Percentiles rank a stretch among this genome's conserved stretches.
phyloP scores from a whole-genome alignment of 202 grass and related monocot species.

The Carex arenaria region DNA sequence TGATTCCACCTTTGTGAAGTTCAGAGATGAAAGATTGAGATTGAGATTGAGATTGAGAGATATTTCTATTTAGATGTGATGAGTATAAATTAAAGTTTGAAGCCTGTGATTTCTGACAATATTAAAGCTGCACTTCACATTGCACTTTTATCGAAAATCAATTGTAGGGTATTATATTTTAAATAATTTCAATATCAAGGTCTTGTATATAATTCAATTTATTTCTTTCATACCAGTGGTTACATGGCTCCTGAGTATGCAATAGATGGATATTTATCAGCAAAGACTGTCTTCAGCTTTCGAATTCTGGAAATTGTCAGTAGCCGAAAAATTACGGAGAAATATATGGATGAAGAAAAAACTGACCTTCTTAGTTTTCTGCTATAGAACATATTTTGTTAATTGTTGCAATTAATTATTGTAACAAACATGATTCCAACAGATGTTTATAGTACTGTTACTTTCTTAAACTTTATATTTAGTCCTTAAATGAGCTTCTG shows the following conservation, averaged over 20 bases:
- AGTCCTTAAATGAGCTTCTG: neutral
- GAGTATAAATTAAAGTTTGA: neutral
- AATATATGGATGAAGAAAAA: constrained; percentile 35
- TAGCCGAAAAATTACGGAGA: constrained; percentile 79
- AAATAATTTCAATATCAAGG: neutral
- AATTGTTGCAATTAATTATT: neutral
- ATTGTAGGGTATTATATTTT: neutral
- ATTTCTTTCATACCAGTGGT: constrained; percentile 42
- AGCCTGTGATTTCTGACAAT: neutral
- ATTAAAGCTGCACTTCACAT: neutral
- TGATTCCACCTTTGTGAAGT: neutral
- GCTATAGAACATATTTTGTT: neutral
- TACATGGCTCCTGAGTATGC: constrained; percentile 99
- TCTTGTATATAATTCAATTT: neutral
- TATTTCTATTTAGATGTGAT: neutral
- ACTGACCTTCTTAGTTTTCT: constrained; percentile 61
- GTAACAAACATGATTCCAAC: neutral
- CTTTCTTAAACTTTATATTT: neutral
- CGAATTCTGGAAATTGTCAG: constrained; percentile 83
- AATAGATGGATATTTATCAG: constrained; percentile 71
- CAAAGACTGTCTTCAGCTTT: constrained; percentile 91
- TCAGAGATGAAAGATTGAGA: neutral
- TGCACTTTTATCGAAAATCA: neutral
- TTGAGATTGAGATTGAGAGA: neutral
- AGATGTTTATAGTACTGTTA: neutral